Evolutionary conservation across 352 stramenopile species (phyloP), one percentile per base, ranked within the genome.

Genomic region (Globisporangium cylindrosporum): DNA sequence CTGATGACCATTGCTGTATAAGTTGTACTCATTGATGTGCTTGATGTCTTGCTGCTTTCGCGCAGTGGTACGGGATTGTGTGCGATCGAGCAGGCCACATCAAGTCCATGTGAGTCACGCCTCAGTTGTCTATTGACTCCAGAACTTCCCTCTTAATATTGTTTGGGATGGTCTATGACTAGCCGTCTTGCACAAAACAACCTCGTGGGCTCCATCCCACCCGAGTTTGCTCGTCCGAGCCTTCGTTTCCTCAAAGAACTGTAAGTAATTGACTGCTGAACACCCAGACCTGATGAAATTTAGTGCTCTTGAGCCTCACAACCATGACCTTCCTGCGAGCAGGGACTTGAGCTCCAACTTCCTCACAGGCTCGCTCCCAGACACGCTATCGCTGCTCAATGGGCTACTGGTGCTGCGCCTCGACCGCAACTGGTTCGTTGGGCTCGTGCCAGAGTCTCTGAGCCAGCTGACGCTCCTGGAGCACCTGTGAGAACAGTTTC

Each of bases 301-400:
- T 54, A 20, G 15, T 1, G 62, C 20, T 32, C 41, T 49, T 49
- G 41, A n/a, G 38, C 4, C 41, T n/a, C 41, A 49, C 41, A 3
- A 7, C 15, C 41, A 49, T 27, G n/a, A 5, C 7, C 2, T 27
- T 1, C 22, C 18, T 15, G 3, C 58, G 32, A 38, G 10, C 68
- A 92, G 84, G 24, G 84, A 92, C 53, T 53, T 92, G 51, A 91
- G 84, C 71, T 88, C 72, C 20, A 92, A 92, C 59, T 92, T 87
- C 67, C 73, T 92, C 32, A 80, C 73, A 4, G 76, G 82, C 0
- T 36, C 74, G 4, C 71, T 91, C 15, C 84, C 84, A 14, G 59
- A 74, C 48, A 87, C 79, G 8, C 18, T 90, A 3, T 86, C 80
- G 0, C 46, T 53, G 20, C 66, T 92, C 4, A 55, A 32, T n/a